phyloP scores from a whole-genome alignment of 2,329 filamentous ascomycete genomes.

The Tolypocladium ovalisporum region DNA sequence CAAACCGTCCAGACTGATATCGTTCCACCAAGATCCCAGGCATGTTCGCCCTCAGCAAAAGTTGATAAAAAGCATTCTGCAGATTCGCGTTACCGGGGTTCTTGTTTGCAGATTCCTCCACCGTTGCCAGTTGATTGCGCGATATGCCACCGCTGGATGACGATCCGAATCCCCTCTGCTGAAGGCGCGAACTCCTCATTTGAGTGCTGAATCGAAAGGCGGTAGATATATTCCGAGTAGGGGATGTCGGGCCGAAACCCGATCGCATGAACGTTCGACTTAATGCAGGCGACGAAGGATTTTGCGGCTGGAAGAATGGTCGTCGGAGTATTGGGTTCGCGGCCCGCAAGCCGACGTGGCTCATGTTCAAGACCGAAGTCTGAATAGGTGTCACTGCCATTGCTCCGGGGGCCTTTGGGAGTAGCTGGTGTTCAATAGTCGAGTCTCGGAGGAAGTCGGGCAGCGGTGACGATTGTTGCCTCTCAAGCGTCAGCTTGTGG shows the following conservation, averaged over 20 bases:
- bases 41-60: slow-evolving; percentile 84
- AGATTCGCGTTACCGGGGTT: slow-evolving; percentile 79
- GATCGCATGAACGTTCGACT: slow-evolving; percentile 14
- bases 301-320: slow-evolving; percentile 13
- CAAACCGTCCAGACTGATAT: slow-evolving; percentile 78
- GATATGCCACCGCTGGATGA: slow-evolving; percentile 36
- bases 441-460: slow-evolving; percentile 18
- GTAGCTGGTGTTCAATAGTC: slow-evolving; percentile 1
- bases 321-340: slow-evolving; percentile 16
- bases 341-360: slow-evolving; percentile 17
- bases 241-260: slow-evolving; percentile 8
- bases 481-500: not conserved
- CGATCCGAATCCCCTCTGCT: slow-evolving; percentile 28
- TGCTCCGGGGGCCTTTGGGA: not conserved
- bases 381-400: slow-evolving; percentile 7
- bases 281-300: slow-evolving; percentile 9
- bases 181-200: not conserved
- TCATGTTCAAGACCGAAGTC: slow-evolving; percentile 12
- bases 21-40: slow-evolving; percentile 85
- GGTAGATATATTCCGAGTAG: slow-evolving; percentile 10
- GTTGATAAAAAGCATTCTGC: slow-evolving; percentile 90
- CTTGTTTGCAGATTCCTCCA: slow-evolving; percentile 87
- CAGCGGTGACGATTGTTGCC: slow-evolving; percentile 9
- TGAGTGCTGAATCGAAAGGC: not conserved
- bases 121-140: slow-evolving; percentile 62